These are phyloP conservation scores for Stropharia rugosoannulata DNA, from an alignment of 768 basidiomycete species.

Conservation along the genomic window DNA sequence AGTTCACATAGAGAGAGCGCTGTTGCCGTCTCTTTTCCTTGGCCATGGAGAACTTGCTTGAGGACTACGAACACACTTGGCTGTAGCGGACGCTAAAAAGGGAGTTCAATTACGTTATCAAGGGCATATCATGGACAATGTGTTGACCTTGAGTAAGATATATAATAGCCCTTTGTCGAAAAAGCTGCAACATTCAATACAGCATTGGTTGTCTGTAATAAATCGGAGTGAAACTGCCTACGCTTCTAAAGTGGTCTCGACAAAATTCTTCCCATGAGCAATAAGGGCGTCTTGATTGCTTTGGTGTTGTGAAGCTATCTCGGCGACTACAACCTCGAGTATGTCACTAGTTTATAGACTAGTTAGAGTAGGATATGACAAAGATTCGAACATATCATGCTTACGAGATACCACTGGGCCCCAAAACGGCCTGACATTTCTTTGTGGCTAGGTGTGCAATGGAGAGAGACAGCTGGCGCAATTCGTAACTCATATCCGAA, in stretches of 20 bases:
- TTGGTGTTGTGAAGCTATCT: slow-evolving; percentile 46
- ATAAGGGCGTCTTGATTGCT: slow-evolving; percentile 59
- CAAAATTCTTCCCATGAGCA: slow-evolving; percentile 53
- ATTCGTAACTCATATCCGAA: slow-evolving; percentile 60
- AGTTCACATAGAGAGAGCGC: slow-evolving; percentile 39
- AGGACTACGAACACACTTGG: slow-evolving; percentile 53
- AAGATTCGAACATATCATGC: slow-evolving; percentile 15
- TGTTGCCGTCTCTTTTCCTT: slow-evolving; percentile 28
- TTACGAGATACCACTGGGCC: slow-evolving; percentile 50
- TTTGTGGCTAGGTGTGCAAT: slow-evolving; percentile 63
- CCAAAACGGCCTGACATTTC: slow-evolving; percentile 52
- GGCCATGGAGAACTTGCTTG: slow-evolving; percentile 41
- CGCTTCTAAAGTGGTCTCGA: slow-evolving; percentile 51
- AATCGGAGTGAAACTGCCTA: slow-evolving; percentile 24
- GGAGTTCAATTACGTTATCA: neutral
- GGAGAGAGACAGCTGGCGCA: slow-evolving; percentile 65
- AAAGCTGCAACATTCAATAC: slow-evolving; percentile 38
- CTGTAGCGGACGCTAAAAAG: slow-evolving; percentile 41
- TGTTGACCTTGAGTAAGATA: slow-evolving; percentile 53
- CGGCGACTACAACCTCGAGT: slow-evolving; percentile 47
- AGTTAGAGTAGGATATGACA: neutral
- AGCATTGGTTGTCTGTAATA: neutral
- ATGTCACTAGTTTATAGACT: slow-evolving; percentile 38
- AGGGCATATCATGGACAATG: neutral
- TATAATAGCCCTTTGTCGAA: slow-evolving; percentile 56